These are phyloP conservation scores for Lichenothelia convexa DNA, from an alignment of 495 filamentous ascomycete genomes.

Conservation along the genomic window DNA sequence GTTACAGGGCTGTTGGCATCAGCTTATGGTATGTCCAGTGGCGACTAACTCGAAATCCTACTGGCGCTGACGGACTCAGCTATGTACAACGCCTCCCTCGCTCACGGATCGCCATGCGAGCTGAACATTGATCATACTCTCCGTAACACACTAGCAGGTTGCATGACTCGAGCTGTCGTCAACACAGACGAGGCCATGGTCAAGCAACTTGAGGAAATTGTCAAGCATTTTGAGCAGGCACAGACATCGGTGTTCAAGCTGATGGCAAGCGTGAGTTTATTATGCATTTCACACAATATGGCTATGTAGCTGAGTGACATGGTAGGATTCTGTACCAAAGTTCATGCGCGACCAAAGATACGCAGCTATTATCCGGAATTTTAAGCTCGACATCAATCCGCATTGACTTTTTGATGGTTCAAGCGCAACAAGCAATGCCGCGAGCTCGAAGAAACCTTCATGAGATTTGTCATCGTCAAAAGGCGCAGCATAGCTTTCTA, in stretches of 20 bases:
- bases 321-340: conserved; percentile 19
- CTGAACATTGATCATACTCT: conserved; percentile 94
- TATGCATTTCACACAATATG: too few relatives aligned
- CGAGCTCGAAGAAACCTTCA: too few relatives aligned
- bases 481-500: too few relatives aligned
- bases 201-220: conserved; percentile 78
- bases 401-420: too few relatives aligned
- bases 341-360: conserved; percentile 20
- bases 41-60: too few relatives aligned
- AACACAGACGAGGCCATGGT: conserved; percentile 81
- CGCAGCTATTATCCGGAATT: conserved; percentile 11
- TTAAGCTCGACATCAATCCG: conserved; percentile 12
- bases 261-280: conserved; percentile 91
- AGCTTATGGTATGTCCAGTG: conserved; percentile 57
- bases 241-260: conserved; percentile 95
- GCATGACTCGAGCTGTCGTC: conserved; percentile 92
- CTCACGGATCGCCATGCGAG: conserved; percentile 94
- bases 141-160: conserved; percentile 81
- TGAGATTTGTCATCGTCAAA: too few relatives aligned
- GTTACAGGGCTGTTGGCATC: conserved; percentile 91
- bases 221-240: conserved; percentile 79
- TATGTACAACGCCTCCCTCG: conserved; percentile 93
- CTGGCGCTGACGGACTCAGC: too few relatives aligned
- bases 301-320: neutral
- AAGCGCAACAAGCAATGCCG: too few relatives aligned